These are phyloP conservation scores for Ophiocordyceps camponoti-leonardi DNA, from an alignment of 2,329 filamentous ascomycete genomes.

Conservation along the genomic window DNA sequence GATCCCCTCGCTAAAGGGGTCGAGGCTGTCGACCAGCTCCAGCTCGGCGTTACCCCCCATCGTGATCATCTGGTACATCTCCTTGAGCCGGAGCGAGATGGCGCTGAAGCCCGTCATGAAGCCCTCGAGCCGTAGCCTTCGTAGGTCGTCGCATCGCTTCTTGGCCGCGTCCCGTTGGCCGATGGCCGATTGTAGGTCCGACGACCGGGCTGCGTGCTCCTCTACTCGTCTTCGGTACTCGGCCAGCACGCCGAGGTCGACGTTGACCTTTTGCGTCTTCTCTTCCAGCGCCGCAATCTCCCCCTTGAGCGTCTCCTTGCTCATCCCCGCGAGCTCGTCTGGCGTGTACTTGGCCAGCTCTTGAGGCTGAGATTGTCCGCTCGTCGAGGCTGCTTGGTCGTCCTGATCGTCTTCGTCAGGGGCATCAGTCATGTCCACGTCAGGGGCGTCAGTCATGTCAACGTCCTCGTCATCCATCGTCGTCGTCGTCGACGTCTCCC, in stretches of 20 bases:
- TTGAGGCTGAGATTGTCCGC: conserved; percentile 20
- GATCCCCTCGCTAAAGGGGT: conserved; percentile 94
- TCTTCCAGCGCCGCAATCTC: conserved; percentile 47
- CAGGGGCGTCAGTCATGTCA: conserved; percentile 15
- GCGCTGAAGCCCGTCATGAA: conserved; percentile 97
- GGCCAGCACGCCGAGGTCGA: conserved; percentile 75
- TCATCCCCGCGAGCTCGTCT: conserved; percentile 51
- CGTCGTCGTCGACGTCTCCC: too few species aligned
- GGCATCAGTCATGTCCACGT: conserved; percentile 6
- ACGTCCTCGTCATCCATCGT: conserved; percentile 13
- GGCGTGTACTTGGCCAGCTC: conserved; percentile 64
- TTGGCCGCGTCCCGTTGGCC: conserved; percentile 70
- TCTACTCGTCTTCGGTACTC: conserved; percentile 79
- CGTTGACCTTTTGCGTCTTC: conserved; percentile 66
- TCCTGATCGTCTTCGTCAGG: conserved; percentile 12
- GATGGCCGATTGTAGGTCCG: conserved; percentile 67
- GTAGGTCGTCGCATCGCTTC: conserved; percentile 81
- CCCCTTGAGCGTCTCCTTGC: conserved; percentile 40
- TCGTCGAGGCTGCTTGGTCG: conserved; percentile 10
- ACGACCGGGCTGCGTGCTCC: conserved; percentile 66
- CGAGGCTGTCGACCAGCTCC: conserved; percentile 87
- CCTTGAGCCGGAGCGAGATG: conserved; percentile 88
- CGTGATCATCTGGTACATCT: conserved; percentile 99
- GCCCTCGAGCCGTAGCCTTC: conserved; percentile 75
- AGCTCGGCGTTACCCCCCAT: conserved; percentile 98